Percentiles rank a stretch among this genome's conserved stretches.
phyloP scores from a whole-genome alignment of 2,329 filamentous ascomycete species.

The Cytospora schulzeri region DNA sequence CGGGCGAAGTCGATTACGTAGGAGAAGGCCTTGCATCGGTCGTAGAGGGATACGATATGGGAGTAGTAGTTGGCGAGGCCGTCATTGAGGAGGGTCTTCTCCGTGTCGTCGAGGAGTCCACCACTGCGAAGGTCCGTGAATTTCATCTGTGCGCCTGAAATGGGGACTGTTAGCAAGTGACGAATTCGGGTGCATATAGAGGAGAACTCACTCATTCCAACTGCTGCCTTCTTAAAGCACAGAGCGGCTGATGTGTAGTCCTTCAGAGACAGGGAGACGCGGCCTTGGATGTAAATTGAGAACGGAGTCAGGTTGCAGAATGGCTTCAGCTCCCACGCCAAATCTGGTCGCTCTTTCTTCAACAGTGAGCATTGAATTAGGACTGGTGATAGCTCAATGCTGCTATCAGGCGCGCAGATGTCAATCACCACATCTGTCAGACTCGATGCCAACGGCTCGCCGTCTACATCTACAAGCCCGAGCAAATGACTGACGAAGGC shows the following conservation, averaged over 20 bases:
- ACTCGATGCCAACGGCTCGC: slow-evolving; percentile 56
- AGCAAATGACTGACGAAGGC: slow-evolving; percentile 65
- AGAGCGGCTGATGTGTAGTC: slow-evolving; percentile 73
- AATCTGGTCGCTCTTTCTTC: slow-evolving; percentile 60
- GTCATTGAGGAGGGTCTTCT: slow-evolving; percentile 68
- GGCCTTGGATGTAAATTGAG: slow-evolving; percentile 81
- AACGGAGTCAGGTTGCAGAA: slow-evolving; percentile 62
- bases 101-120: slow-evolving; percentile 73
- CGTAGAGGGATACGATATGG: slow-evolving; percentile 82
- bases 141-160: slow-evolving; percentile 48
- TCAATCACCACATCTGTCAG: slow-evolving; percentile 70
- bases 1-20: slow-evolving; percentile 84
- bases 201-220: slow-evolving; percentile 72
- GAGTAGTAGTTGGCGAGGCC: slow-evolving; percentile 84
- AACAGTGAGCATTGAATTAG: slow-evolving; percentile 65
- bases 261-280: slow-evolving; percentile 72
- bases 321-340: slow-evolving; percentile 58
- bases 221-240: slow-evolving; percentile 80
- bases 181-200: neutral
- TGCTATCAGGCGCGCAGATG: slow-evolving; percentile 64
- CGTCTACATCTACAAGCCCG: slow-evolving; percentile 59
- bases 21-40: slow-evolving; percentile 74
- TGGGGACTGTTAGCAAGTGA: slow-evolving; percentile 34
- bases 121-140: slow-evolving; percentile 57
- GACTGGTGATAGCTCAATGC: slow-evolving; percentile 64